phyloP scores from a whole-genome alignment of 169 alveolate species.

The Plasmodium billcollinsi region DNA sequence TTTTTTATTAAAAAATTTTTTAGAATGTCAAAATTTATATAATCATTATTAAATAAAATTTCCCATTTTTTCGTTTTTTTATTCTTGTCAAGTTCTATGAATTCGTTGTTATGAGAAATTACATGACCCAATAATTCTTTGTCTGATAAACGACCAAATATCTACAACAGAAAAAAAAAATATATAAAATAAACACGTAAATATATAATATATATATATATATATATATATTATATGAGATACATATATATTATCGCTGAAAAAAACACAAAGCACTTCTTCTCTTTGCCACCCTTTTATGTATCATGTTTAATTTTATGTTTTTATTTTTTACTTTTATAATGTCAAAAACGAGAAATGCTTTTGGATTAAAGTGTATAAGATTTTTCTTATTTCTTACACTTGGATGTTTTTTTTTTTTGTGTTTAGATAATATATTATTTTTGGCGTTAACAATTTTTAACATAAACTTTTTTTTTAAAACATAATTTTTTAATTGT shows the following conservation, averaged over 20 bases:
- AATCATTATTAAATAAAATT: slow-evolving; percentile 31
- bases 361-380: not conserved
- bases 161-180: slow-evolving; percentile 22
- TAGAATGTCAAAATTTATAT: slow-evolving; percentile 28
- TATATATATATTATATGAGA: slow-evolving; percentile 2
- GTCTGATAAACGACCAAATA: slow-evolving; percentile 67
- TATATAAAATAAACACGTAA: not conserved
- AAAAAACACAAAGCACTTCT: not conserved
- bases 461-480: not conserved
- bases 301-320: not conserved
- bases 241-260: not conserved
- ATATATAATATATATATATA: slow-evolving; percentile 5
- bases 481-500: slow-evolving; percentile 13
- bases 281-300: not conserved
- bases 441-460: slow-evolving; percentile 2
- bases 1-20: slow-evolving; percentile 32
- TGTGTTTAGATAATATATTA: not conserved
- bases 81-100: slow-evolving; percentile 33
- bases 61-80: slow-evolving; percentile 63
- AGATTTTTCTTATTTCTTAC: slow-evolving; percentile 4
- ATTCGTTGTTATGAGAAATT: slow-evolving; percentile 68
- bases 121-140: slow-evolving; percentile 73
- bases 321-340: slow-evolving; percentile 54
- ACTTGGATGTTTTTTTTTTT: not conserved
- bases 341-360: slow-evolving; percentile 62